phyloP scores from a whole-genome alignment of 352 stramenopile species.

The Elongisporangium senticosum region DNA sequence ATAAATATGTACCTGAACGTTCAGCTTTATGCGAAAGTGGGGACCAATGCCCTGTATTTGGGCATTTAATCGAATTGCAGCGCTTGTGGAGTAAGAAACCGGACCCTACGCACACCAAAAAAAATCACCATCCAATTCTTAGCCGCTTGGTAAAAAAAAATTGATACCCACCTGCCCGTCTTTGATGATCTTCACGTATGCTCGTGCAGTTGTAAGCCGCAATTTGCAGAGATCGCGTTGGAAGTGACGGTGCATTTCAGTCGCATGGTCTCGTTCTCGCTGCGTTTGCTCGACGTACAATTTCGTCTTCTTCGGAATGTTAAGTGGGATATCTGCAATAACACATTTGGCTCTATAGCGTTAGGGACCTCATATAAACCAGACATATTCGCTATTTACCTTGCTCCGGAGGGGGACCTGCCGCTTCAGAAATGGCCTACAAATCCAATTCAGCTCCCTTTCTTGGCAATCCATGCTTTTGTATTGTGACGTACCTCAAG shows the following conservation, averaged over 20 bases:
- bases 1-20: slow-evolving; percentile 42
- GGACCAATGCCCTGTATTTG: slow-evolving; percentile 80
- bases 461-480: background rate
- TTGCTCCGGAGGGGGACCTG: slow-evolving; percentile 83
- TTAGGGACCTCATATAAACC: background rate
- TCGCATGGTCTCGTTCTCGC: slow-evolving; percentile 84
- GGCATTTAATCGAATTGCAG: slow-evolving; percentile 73
- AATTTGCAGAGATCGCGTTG: slow-evolving; percentile 89
- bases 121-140: background rate
- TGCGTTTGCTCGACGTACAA: slow-evolving; percentile 92
- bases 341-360: background rate
- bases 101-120: slow-evolving; percentile 27
- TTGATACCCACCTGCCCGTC: slow-evolving; percentile 55
- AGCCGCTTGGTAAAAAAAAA: background rate
- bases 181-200: slow-evolving; percentile 90
- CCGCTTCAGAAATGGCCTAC: slow-evolving; percentile 51
- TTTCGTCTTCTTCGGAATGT: slow-evolving; percentile 93
- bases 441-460: background rate
- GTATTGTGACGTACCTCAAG: slow-evolving; percentile 30
- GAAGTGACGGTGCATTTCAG: slow-evolving; percentile 90
- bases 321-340: slow-evolving; percentile 78
- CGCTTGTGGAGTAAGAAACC: slow-evolving; percentile 64
- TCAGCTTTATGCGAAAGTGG: slow-evolving; percentile 78
- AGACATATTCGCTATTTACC: slow-evolving; percentile 10
- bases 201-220: slow-evolving; percentile 75